phyloP scores from a whole-genome alignment of 2,329 filamentous ascomycete species.

The Cladophialophora exuberans region DNA sequence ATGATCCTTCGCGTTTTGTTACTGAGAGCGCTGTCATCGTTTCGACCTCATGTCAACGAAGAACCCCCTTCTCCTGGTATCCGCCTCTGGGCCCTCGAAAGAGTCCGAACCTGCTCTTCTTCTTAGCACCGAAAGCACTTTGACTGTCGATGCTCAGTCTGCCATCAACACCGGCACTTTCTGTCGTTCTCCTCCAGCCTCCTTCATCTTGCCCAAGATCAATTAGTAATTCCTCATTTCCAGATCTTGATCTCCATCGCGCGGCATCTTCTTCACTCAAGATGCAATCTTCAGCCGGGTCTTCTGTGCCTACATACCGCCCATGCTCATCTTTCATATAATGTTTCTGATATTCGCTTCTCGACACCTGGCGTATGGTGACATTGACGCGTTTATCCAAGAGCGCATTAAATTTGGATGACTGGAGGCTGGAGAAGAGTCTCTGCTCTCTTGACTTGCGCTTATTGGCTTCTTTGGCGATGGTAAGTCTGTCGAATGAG shows the following conservation, averaged over 20 bases:
- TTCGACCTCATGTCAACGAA: too few relatives aligned
- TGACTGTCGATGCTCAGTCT: too few relatives aligned
- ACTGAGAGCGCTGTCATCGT: too few relatives aligned
- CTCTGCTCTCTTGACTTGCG: not conserved
- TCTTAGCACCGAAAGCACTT: too few relatives aligned
- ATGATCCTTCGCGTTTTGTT: too few relatives aligned
- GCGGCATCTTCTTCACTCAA: constrained; percentile 20
- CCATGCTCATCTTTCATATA: constrained; percentile 32
- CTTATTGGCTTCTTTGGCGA: not conserved
- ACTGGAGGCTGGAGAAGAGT: constrained; percentile 14
- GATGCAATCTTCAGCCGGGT: constrained; percentile 31
- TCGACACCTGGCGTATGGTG: constrained; percentile 25
- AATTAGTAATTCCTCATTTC: not conserved
- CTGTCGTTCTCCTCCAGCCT: too few relatives aligned
- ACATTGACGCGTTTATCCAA: constrained; percentile 9
- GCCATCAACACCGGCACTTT: too few relatives aligned
- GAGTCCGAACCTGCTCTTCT: too few relatives aligned
- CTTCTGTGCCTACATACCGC: constrained; percentile 27
- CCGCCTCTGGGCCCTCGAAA: too few relatives aligned
- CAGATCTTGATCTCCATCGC: constrained; percentile 1
- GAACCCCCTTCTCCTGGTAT: too few relatives aligned
- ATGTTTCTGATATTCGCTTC: constrained; percentile 28
- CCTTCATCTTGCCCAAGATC: too few relatives aligned
- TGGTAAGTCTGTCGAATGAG: not conserved
- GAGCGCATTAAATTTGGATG: constrained; percentile 1